These are phyloP conservation scores for Fusarium protoensiforme DNA, from an alignment of 2,329 filamentous ascomycete species.

Conservation along the genomic window DNA sequence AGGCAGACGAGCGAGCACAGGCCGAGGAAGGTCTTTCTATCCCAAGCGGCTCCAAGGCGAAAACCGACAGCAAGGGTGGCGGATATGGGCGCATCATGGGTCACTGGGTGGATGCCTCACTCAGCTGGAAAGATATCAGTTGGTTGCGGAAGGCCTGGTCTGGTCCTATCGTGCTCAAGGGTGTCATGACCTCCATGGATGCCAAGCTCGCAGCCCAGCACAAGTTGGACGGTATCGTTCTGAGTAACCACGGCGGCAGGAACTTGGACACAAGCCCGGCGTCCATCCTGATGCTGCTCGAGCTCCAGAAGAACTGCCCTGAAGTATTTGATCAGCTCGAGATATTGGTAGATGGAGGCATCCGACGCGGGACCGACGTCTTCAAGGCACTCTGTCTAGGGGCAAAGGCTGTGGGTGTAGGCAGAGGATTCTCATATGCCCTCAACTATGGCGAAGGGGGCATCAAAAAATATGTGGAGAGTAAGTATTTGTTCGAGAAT, in stretches of 20 bases:
- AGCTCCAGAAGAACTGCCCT: slow-evolving; percentile 71
- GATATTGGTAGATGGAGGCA: slow-evolving; percentile 73
- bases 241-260: slow-evolving; percentile 77
- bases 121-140: slow-evolving; percentile 72
- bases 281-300: slow-evolving; percentile 68
- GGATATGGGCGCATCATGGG: slow-evolving; percentile 65
- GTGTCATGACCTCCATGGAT: slow-evolving; percentile 74
- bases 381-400: slow-evolving; percentile 75
- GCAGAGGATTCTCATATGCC: slow-evolving; percentile 69
- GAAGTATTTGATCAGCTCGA: slow-evolving; percentile 69
- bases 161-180: slow-evolving; percentile 73
- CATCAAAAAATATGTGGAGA: slow-evolving; percentile 62
- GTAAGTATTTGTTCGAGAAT: slow-evolving; percentile 50
- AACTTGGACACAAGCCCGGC: slow-evolving; percentile 62
- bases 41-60: slow-evolving; percentile 21
- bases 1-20: slow-evolving; percentile 16
- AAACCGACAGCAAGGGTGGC: slow-evolving; percentile 65
- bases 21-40: not conserved
- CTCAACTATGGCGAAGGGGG: slow-evolving; percentile 71
- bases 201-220: slow-evolving; percentile 69
- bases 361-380: slow-evolving; percentile 73
- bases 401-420: slow-evolving; percentile 71
- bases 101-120: slow-evolving; percentile 66
- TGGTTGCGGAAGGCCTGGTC: slow-evolving; percentile 65
- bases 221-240: slow-evolving; percentile 74